Conservation (phyloP, 768 basidiomycete genomes). For the Trichaptum fuscoviolaceum region DNA sequence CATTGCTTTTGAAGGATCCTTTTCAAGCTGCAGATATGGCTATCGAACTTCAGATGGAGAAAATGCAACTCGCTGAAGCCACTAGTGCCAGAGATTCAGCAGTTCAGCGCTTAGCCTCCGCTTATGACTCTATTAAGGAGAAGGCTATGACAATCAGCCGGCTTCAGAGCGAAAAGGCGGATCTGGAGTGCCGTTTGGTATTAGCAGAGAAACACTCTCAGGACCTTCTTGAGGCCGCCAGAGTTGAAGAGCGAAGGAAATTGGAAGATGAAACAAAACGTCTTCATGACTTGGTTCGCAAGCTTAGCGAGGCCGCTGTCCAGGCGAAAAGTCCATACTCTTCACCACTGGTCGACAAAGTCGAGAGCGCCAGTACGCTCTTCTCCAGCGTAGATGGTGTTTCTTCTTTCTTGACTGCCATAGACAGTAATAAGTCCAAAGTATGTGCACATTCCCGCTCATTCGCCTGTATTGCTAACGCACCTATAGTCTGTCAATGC, state of each 20-base stretch:
- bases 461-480: neutral
- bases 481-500: neutral
- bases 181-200: slow-evolving; percentile 23
- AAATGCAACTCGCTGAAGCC: slow-evolving; percentile 48
- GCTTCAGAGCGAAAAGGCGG: slow-evolving; percentile 34
- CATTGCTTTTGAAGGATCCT: slow-evolving; percentile 31
- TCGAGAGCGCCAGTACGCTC: neutral
- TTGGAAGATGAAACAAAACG: slow-evolving; percentile 30
- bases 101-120: slow-evolving; percentile 52
- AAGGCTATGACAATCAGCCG: slow-evolving; percentile 48
- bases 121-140: slow-evolving; percentile 55
- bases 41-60: slow-evolving; percentile 50
- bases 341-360: neutral
- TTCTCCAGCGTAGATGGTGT: neutral
- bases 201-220: slow-evolving; percentile 5
- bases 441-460: neutral
- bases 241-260: slow-evolving; percentile 22
- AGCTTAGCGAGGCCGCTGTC: neutral
- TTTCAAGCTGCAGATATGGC: slow-evolving; percentile 47
- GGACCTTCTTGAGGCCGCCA: slow-evolving; percentile 3
- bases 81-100: slow-evolving; percentile 58
- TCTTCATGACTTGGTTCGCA: slow-evolving; percentile 31
- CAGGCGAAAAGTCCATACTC: neutral
- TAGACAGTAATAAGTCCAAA: neutral
- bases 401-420: neutral